Percentiles rank a stretch among this genome's conserved stretches.
phyloP scores from a whole-genome alignment of 2,329 filamentous ascomycete genomes.

The Scedosporium dehoogii region DNA sequence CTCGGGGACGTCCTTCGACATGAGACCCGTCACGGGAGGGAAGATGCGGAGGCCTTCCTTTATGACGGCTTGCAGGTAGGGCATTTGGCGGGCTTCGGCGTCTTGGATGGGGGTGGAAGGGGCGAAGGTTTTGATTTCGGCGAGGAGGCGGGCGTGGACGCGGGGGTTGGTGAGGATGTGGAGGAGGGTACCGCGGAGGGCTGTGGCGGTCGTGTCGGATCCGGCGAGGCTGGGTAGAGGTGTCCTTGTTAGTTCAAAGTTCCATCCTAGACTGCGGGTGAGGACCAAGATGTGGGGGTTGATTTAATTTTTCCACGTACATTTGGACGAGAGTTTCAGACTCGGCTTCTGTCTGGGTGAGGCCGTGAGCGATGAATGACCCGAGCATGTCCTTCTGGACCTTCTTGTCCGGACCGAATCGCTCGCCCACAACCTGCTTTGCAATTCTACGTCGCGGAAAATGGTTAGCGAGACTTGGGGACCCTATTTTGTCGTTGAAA shows the following conservation, averaged over 20 bases:
- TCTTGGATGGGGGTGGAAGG: constrained; percentile 17
- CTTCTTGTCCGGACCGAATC: constrained; percentile 32
- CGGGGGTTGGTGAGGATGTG: constrained; percentile 39
- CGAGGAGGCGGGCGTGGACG: constrained; percentile 33
- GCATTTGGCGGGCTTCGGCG: constrained; percentile 23
- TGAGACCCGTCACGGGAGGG: constrained; percentile 24
- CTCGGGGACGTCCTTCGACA: constrained; percentile 23
- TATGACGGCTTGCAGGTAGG: constrained; percentile 39
- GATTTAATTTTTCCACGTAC: constrained; percentile 9
- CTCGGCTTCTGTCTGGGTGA: constrained; percentile 27
- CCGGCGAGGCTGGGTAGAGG: constrained; percentile 33
- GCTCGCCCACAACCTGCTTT: constrained; percentile 31
- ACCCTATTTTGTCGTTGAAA: too few species aligned
- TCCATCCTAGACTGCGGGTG: too few species aligned
- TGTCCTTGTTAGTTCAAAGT: not conserved
- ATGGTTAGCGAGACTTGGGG: constrained; percentile 9
- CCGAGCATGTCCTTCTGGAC: constrained; percentile 42
- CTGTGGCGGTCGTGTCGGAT: constrained; percentile 47
- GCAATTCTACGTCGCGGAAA: constrained; percentile 24
- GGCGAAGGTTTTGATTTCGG: constrained; percentile 26
- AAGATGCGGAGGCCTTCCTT: constrained; percentile 33
- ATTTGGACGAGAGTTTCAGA: constrained; percentile 33
- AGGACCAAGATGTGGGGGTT: too few species aligned
- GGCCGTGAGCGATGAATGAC: constrained; percentile 28
- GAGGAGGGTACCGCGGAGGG: constrained; percentile 41